These are phyloP conservation scores for Casuarina cunninghamiana DNA, from an alignment of 306 rosid genomes.

Conservation along the genomic window DNA sequence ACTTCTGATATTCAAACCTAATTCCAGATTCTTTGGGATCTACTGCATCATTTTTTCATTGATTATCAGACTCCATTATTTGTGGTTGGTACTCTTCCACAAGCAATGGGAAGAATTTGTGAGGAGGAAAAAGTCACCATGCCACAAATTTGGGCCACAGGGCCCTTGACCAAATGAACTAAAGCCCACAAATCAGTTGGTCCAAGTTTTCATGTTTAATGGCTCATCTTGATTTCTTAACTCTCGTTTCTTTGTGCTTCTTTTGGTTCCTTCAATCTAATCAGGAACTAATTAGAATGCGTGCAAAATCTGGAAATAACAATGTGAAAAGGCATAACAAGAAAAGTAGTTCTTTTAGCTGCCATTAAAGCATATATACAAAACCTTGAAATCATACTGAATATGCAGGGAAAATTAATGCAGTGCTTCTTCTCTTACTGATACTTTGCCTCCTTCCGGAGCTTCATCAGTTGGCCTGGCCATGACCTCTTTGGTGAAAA, in stretches of 20 bases:
- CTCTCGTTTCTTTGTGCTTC: background rate
- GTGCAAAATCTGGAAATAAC: background rate
- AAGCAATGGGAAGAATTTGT: background rate
- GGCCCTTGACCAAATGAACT: too few species aligned
- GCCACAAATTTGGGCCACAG: too few species aligned
- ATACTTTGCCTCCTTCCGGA: conserved; percentile 13
- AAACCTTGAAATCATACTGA: conserved; percentile 14
- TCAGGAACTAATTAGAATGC: background rate
- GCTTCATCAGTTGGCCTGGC: conserved; percentile 5
- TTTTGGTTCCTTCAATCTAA: background rate
- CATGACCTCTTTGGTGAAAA: conserved; percentile 54
- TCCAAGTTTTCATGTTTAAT: too few species aligned
- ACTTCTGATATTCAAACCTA: too few species aligned
- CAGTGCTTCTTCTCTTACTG: background rate
- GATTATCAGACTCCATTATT: background rate
- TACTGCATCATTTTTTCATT: too few species aligned
- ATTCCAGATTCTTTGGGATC: too few species aligned
- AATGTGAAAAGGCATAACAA: background rate
- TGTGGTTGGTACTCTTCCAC: background rate
- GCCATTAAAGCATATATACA: background rate
- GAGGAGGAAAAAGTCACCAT: background rate
- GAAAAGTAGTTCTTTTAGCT: background rate
- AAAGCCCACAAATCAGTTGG: too few species aligned
- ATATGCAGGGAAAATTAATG: background rate
- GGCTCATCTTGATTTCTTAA: too few species aligned